A percentile compares a stretch with the other conserved stretches of the same genome.
Conservation (phyloP, 2,329 filamentous ascomycete genomes). For the Fusarium sp. region DNA sequence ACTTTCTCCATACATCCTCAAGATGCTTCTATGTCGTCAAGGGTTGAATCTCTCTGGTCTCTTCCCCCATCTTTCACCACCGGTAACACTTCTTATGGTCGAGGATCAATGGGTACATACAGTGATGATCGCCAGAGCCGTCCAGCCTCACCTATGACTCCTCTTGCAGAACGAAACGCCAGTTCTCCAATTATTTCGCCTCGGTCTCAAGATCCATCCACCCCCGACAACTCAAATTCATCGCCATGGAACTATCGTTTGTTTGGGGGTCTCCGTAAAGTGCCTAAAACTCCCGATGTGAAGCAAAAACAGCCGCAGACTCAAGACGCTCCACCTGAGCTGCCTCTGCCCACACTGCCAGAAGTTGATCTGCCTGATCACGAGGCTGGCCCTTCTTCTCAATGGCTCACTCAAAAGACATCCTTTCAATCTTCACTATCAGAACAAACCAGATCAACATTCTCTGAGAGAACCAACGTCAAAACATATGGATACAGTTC, state of each 20-base stretch:
- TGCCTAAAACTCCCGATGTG: conserved; percentile 54
- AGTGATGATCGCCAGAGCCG: conserved; percentile 62
- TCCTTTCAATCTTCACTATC: conserved; percentile 47
- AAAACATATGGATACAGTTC: conserved; percentile 65
- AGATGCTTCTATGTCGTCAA: conserved; percentile 46
- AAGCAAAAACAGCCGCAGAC: conserved; percentile 56
- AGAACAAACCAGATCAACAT: conserved; percentile 56
- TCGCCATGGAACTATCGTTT: conserved; percentile 67
- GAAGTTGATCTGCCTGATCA: conserved; percentile 44
- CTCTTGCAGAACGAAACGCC: conserved; percentile 56
- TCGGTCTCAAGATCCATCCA: conserved; percentile 30
- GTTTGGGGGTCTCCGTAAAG: conserved; percentile 67
- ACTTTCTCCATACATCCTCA: conserved; percentile 66
- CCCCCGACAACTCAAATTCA: conserved; percentile 39
- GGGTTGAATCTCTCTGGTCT: conserved; percentile 53
- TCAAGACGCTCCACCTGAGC: conserved; percentile 44
- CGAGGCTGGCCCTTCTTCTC: conserved; percentile 34
- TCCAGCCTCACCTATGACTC: conserved; percentile 63
- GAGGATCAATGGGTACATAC: conserved; percentile 60
- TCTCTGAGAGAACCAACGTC: conserved; percentile 66
- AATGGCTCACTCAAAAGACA: conserved; percentile 39
- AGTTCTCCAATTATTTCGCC: conserved; percentile 39
- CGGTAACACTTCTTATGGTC: conserved; percentile 62
- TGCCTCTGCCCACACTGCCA: conserved; percentile 48
- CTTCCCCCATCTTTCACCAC: conserved; percentile 60